A percentile compares a stretch with the other conserved stretches of the same genome.
These are phyloP conservation scores for Marchantia polymorpha DNA, from an alignment of 225 moss, liverwort and hornwort genomes.

Conservation along the genomic window DNA sequence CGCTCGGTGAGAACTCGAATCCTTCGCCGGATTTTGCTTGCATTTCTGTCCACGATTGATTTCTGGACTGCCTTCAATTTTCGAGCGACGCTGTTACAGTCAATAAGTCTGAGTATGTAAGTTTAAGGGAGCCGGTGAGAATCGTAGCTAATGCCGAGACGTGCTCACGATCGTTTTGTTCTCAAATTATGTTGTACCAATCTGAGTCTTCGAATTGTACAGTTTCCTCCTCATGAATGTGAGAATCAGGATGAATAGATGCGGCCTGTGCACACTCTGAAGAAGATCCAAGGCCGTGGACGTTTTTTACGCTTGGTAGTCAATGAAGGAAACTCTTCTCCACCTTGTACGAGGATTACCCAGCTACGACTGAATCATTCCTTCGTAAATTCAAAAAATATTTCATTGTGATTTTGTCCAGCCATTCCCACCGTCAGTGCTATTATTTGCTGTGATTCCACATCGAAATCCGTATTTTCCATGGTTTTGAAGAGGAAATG, in stretches of 20 bases:
- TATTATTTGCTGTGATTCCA: no score
- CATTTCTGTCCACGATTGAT: background rate
- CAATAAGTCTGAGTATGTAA: background rate
- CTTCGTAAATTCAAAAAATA: no score
- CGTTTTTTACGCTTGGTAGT: background rate
- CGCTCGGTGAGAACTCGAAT: background rate
- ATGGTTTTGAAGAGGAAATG: no score
- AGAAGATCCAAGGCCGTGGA: background rate
- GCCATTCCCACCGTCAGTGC: no score
- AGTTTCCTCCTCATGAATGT: background rate
- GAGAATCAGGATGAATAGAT: background rate
- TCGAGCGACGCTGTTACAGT: background rate
- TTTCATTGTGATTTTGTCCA: no score
- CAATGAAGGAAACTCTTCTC: no score
- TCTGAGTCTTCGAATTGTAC: background rate
- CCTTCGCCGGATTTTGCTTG: background rate
- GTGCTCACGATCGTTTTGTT: background rate
- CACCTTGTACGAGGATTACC: no score
- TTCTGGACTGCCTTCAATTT: background rate
- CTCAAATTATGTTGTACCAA: background rate
- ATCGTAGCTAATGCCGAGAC: background rate
- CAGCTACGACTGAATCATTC: no score
- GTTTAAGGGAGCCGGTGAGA: background rate
- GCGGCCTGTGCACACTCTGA: background rate
- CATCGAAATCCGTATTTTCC: no score